phyloP scores from a whole-genome alignment of 2,329 filamentous ascomycete species.

The Dactylella cylindrospora region DNA sequence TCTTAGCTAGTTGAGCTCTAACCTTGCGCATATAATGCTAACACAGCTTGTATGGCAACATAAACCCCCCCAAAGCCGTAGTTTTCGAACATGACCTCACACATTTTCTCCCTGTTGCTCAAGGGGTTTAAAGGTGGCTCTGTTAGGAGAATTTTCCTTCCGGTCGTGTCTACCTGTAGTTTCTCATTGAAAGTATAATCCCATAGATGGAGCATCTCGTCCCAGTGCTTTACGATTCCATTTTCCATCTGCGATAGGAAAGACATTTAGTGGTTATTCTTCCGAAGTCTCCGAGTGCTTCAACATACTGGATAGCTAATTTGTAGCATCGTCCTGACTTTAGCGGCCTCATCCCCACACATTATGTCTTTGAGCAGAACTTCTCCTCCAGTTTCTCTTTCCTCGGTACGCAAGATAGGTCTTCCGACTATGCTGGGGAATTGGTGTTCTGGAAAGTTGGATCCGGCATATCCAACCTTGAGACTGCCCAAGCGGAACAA shows the following conservation, averaged over 20 bases:
- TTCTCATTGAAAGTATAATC: conserved; percentile 98
- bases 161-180: conserved; percentile 85
- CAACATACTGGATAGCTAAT: conserved; percentile 82
- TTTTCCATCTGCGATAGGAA: conserved; percentile 78
- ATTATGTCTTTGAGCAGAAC: conserved; percentile 87
- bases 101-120: conserved; percentile 96
- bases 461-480: conserved; percentile 97
- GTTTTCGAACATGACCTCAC: conserved; percentile 97
- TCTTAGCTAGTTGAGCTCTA: background rate
- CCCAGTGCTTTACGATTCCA: conserved; percentile 98
- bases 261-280: conserved; percentile 11
- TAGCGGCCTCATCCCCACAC: conserved; percentile 97
- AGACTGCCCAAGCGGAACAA: conserved; percentile 59
- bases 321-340: conserved; percentile 93
- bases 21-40: conserved; percentile 96
- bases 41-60: conserved; percentile 93
- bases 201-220: conserved; percentile 99
- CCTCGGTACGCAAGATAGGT: conserved; percentile 94
- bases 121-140: conserved; percentile 98
- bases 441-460: conserved; percentile 99
- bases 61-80: conserved; percentile 97
- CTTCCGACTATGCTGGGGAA: conserved; percentile 97
- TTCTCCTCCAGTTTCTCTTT: conserved; percentile 56
- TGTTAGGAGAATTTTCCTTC: conserved; percentile 94
- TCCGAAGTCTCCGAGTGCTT: too few species aligned